Conservation (phyloP, 345 rosid species). For the Eucalyptus grandis region DNA sequence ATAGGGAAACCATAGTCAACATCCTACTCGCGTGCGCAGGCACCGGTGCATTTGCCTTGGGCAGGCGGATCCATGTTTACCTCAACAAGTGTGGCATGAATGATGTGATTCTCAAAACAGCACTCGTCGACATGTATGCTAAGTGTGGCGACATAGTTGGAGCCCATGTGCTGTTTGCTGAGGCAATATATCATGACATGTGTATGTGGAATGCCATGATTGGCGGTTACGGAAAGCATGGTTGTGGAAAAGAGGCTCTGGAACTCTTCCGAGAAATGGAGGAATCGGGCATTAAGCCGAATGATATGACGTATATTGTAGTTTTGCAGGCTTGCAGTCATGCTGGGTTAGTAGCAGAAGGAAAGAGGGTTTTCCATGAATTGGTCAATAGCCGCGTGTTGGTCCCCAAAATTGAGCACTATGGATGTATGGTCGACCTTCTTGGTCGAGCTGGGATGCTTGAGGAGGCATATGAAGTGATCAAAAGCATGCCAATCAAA, state of each 20-base stretch:
- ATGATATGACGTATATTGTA: conserved; percentile 26
- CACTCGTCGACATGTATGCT: conserved; percentile 38
- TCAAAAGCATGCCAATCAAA: conserved; percentile 23
- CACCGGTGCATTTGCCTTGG: conserved; percentile 20
- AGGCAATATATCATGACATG: conserved; percentile 5
- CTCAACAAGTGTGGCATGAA: conserved; percentile 12
- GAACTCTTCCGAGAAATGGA: conserved; percentile 26
- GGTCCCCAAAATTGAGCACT: conserved; percentile 40
- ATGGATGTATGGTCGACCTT: conserved; percentile 52
- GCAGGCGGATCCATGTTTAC: conserved; percentile 27
- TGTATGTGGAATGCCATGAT: conserved; percentile 44
- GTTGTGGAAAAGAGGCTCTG: conserved; percentile 25
- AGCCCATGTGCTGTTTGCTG: conserved; percentile 18
- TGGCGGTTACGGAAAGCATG: conserved; percentile 31
- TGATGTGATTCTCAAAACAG: conserved; percentile 14
- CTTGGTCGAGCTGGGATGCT: conserved; percentile 42
- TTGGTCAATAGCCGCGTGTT: conserved; percentile 12
- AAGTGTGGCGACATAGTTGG: conserved; percentile 28
- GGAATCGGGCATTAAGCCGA: conserved; percentile 13
- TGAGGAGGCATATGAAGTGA: conserved; percentile 26
- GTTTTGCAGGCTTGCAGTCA: conserved; percentile 43
- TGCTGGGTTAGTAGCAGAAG: conserved; percentile 37
- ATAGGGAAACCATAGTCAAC: conserved; percentile 10
- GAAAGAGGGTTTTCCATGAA: conserved; percentile 12
- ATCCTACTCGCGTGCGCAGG: conserved; percentile 21